Base-by-base conservation (phyloP, 306 rosid genomes). In the Arachis stenosperma region DNA sequence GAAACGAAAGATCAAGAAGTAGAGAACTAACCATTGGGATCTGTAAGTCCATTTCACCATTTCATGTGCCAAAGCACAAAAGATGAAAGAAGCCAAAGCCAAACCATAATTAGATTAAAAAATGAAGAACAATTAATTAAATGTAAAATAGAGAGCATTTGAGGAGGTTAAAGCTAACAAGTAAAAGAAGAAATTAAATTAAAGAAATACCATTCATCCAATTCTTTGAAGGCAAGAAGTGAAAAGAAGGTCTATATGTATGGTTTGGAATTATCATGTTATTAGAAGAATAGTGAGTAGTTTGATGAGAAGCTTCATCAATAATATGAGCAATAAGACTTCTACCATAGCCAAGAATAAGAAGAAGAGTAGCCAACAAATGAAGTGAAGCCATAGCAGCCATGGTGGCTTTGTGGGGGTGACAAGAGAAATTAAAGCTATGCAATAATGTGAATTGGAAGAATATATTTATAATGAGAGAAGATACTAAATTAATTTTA, bases 161-260 rank as follows among this genome's bases (percentile, higher is more conserved):
- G 7, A 3, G 2, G 55, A 70, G 15, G 9, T 30, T 63, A 51
- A 48, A 11, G 54, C 13, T 46, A 48, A 13, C 52, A 47, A 11
- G 13, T 3, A 9, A 7, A 75, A 37, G 67, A n/a, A 60, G 36
- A 27, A 22, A 22, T 22, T 22, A 22, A 22, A 22, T 22, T 22
- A 22, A 67, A 2, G 47, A 73, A 59, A 47, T 60, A 77, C 90
- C 90, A 66, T 86, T 86, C 79, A 86, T 81, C 90, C 90, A 86
- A 46, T 81, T 73, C 67, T 62, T 71, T 44, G 70, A 79, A 73
- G 90, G 90, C 56, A 76, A 86, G 67, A 86, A 86, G 74, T 86
- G 88, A 80, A 75, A 86, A n/a, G 83, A 75, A 40, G 90, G 81
- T 67, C 81, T 84, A 59, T 86, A 79, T 65, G 83, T 80, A 70